Base-by-base conservation (phyloP, 495 filamentous ascomycete species). In the Penicillium waksmanii region DNA sequence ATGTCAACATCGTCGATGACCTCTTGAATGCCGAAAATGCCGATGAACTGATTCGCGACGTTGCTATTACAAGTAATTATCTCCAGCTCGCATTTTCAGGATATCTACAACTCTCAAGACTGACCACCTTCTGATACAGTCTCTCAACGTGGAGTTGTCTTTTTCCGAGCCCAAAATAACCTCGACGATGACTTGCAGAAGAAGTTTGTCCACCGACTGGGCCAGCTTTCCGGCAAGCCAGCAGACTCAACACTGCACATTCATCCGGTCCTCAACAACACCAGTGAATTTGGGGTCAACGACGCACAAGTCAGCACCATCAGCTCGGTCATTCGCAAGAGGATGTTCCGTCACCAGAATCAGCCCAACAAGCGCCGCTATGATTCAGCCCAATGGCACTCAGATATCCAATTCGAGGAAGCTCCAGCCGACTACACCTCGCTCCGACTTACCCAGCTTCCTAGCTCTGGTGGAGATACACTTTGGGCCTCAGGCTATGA, bases 111-210 rank as follows among this genome's bases (percentile, higher is more conserved):
- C 5, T 8, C 8, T 27, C 36, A 13, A 40, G 13, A 27, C 57
- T 59, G n/a, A 59, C 54, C n/a, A 19, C 1, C 8, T 13, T 27
- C 3, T 10, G 17, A 13, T 15, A 36, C 31, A 90, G 88, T 90
- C 64, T 90, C 88, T 15, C 81, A 85, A 59, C 83, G 88, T 5
- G 87, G 87, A 25, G 89, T 92, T 0, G 87, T 92, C 44, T 89
- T 89, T 76, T 89, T 92, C 75, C 83, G 88, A 23, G 76, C 79
- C 36, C 88, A 91, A 57, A 78, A 86, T 65, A 79, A 79, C 62
- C 69, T 88, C 21, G 81, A 74, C 55, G 82, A 86, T 65, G 79
- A 84, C 6, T 70, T 84, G 11, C 83, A 87, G 62, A 92, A 90
- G 68, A 72, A 85, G 58, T 76, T 90, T 0, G 79, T 82, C 0